Base-by-base conservation (phyloP, 169 alveolate genomes). In the Toxoplasma gondii region DNA sequence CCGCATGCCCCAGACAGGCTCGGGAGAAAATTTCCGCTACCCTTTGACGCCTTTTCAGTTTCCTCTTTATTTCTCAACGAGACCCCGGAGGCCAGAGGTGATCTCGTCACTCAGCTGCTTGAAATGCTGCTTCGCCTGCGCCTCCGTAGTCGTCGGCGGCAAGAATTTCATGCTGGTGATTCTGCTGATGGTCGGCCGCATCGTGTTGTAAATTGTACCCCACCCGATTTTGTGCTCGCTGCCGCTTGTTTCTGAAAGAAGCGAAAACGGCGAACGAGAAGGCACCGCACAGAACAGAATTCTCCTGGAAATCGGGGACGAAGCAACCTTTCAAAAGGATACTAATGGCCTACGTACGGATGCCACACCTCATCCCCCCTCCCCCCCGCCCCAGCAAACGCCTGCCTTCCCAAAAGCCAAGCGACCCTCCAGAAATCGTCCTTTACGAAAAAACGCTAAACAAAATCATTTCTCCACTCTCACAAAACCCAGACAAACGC, bases 111-210 rank as follows among this genome's bases (percentile, higher is more conserved):
- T 92, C 41, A 94, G 92, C 31, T 69, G 70, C 82, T 90, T 94
- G 93, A 98, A 97, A 96, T 96, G 96, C 90, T 90, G 94, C 83
- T 92, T 90, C 88, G 97, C 86, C 67, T 96, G 98, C 74, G 96
- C 97, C 88, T 97, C 96, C 0, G 98, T 93, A 43, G 91, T 92
- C 92, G 96, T 95, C 27, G 99, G 99, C 93, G 94, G 97, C 96
- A 96, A 96, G 97, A 98, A 99, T 96, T 98, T 98, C 98, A 98
- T 97, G 80, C 98, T 97, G 36, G 99, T 97, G 45, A 98, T 98
- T 94, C 98, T 98, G 95, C 97, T 96, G 81, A 98, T 97, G 45
- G 99, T 97, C 31, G 97, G 98, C 88, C 99, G 96, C 97, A 98
- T 96, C n/a, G 98, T 94, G 95, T 96, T 98, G 95, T 97, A 96